Percentiles rank a stretch among this genome's conserved stretches.
phyloP scores from a whole-genome alignment of 1,284 basidiomycete genomes.

The Austroboletus novae-zelandiae region DNA sequence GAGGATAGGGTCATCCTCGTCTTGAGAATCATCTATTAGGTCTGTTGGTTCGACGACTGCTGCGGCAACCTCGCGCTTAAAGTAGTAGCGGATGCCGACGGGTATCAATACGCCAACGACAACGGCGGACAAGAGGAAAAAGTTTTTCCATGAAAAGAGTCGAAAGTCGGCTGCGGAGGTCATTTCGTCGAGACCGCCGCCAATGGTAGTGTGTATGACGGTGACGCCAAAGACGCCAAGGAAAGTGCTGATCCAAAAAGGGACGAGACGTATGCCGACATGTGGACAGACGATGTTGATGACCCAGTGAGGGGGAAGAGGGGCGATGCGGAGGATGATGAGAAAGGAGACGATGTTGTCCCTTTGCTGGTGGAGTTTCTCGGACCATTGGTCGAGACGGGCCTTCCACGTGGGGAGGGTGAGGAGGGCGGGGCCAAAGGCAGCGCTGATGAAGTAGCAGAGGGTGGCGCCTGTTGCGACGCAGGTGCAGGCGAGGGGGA shows the following conservation, averaged over 20 bases:
- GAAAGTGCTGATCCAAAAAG: constrained; percentile 91
- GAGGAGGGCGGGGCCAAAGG: constrained; percentile 87
- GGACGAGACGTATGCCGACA: constrained; percentile 79
- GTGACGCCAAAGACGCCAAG: constrained; percentile 90
- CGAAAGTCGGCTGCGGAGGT: constrained; percentile 91
- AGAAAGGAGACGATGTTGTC: constrained; percentile 87
- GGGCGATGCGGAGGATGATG: constrained; percentile 90
- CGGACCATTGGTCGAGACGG: constrained; percentile 78
- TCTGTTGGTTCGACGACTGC: constrained; percentile 43
- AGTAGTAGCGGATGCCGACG: constrained; percentile 80
- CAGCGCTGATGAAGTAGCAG: constrained; percentile 90
- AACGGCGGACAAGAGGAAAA: constrained; percentile 78
- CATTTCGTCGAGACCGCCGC: constrained; percentile 93
- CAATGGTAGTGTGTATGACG: constrained; percentile 95
- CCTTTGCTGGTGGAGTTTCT: constrained; percentile 67
- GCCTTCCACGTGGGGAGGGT: constrained; percentile 82
- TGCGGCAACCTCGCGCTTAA: constrained; percentile 52
- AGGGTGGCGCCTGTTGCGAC: constrained; percentile 90
- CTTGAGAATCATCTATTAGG: constrained; percentile 27
- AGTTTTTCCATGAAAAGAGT: constrained; percentile 86
- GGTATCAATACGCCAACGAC: constrained; percentile 90
- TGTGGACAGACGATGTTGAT: constrained; percentile 94
- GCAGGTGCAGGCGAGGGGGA: constrained; percentile 89
- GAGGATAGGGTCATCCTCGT: constrained; percentile 47
- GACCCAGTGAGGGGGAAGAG: constrained; percentile 96